Evolutionary conservation across 192 early-diverging fungal genomes (phyloP).

Genomic region (Spizellomyces sp.): DNA sequence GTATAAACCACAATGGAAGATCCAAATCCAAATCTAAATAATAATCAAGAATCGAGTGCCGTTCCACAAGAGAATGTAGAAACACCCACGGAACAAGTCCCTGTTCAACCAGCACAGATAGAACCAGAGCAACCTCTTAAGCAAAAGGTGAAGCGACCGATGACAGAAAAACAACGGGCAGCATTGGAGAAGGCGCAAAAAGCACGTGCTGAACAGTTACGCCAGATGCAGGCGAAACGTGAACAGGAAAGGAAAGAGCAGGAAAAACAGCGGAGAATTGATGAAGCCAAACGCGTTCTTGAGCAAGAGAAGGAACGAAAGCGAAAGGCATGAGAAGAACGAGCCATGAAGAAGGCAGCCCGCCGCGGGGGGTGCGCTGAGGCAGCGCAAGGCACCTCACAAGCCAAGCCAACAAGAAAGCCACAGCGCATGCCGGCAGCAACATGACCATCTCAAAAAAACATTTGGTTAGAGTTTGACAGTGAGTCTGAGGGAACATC

Average conservation of each 20-base stretch:
- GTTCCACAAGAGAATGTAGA: not conserved
- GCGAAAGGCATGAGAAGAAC: not conserved
- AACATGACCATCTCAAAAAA: no score
- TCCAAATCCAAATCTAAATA: not conserved
- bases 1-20: not conserved
- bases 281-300: slow-evolving; percentile 12
- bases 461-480: no score
- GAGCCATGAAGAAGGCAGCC: no score
- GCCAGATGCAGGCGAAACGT: slow-evolving; percentile 3
- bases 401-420: no score
- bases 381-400: no score
- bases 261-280: not conserved
- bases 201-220: slow-evolving; percentile 6
- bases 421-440: no score
- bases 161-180: slow-evolving; percentile 6
- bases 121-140: not conserved
- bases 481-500: no score
- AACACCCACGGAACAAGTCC: not conserved
- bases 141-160: not conserved
- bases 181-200: slow-evolving; percentile 6
- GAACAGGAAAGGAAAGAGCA: not conserved
- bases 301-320: not conserved
- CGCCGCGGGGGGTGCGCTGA: no score
- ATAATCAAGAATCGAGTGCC: not conserved
- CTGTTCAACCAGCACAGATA: not conserved